Evolutionary conservation across 345 rosid species (phyloP).

Genomic region (Raphanus raphanistrum): DNA sequence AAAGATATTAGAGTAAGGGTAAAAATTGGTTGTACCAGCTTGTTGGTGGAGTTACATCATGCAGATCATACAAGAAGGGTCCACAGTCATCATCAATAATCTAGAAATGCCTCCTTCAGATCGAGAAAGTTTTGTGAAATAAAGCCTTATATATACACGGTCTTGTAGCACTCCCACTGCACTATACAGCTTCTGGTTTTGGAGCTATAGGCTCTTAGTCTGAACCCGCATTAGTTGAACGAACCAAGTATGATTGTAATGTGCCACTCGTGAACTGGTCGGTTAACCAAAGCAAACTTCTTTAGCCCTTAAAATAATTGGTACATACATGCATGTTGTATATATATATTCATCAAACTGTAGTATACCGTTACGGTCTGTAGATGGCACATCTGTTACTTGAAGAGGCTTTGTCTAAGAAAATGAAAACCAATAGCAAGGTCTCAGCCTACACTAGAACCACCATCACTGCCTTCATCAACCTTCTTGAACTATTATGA

Average conservation of each 20-base stretch:
- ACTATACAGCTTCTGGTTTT: neutral
- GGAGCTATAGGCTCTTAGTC: neutral
- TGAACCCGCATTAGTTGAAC: neutral
- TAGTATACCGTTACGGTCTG: neutral
- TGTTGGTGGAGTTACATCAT: constrained; percentile 26
- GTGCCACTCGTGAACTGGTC: neutral
- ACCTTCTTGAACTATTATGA: neutral
- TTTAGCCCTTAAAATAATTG: neutral
- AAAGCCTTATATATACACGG: constrained; percentile 46
- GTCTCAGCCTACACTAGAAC: no score
- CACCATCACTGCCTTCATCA: neutral
- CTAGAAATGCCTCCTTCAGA: constrained; percentile 71
- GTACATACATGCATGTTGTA: neutral
- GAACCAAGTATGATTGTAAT: neutral
- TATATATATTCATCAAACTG: neutral
- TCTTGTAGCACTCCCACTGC: neutral
- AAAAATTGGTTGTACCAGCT: constrained; percentile 4
- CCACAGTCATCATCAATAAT: constrained; percentile 54
- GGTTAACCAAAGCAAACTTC: neutral
- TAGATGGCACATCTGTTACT: neutral
- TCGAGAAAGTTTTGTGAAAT: constrained; percentile 47
- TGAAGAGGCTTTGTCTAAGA: no score
- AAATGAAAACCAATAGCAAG: no score
- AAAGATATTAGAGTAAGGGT: neutral
- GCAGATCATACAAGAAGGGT: constrained; percentile 40